A percentile compares a stretch with the other conserved stretches of the same genome.
phyloP scores from a whole-genome alignment of 306 rosid genomes.

The Prunus mira region DNA sequence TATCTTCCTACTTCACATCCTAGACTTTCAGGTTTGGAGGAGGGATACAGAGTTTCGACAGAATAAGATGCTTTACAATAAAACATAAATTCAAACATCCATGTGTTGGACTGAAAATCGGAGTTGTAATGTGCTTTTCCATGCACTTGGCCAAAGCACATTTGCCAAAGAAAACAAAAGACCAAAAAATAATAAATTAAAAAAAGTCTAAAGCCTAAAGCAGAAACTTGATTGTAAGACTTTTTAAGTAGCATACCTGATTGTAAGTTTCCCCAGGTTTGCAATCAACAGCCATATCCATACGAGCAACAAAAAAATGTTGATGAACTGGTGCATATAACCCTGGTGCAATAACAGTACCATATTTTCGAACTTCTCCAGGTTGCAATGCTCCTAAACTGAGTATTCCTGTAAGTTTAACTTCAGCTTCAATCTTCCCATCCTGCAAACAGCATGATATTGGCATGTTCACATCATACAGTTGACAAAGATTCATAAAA shows the following conservation, averaged over 20 bases:
- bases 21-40: background rate
- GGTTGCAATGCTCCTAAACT: slow-evolving; percentile 90
- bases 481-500: background rate
- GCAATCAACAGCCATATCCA: slow-evolving; percentile 97
- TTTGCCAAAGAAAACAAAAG: background rate
- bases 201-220: background rate
- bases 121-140: background rate
- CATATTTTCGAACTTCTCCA: slow-evolving; percentile 82
- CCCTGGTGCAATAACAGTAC: slow-evolving; percentile 87
- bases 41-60: background rate
- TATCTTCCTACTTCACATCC: background rate
- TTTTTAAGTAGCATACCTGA: slow-evolving; percentile 50
- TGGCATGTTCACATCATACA: background rate
- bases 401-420: slow-evolving; percentile 77
- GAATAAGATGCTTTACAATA: background rate
- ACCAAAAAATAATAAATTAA: too few relatives aligned
- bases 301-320: slow-evolving; percentile 87
- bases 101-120: background rate
- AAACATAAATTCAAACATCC: background rate
- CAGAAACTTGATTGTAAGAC: background rate
- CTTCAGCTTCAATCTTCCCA: slow-evolving; percentile 92
- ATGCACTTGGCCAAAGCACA: background rate
- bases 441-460: slow-evolving; percentile 46
- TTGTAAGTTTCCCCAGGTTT: slow-evolving; percentile 88
- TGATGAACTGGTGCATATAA: slow-evolving; percentile 85